Evolutionary conservation across 176 grass and related monocot species (phyloP), one percentile per base, ranked within the genome.

Genomic region (Eleusine indica): DNA sequence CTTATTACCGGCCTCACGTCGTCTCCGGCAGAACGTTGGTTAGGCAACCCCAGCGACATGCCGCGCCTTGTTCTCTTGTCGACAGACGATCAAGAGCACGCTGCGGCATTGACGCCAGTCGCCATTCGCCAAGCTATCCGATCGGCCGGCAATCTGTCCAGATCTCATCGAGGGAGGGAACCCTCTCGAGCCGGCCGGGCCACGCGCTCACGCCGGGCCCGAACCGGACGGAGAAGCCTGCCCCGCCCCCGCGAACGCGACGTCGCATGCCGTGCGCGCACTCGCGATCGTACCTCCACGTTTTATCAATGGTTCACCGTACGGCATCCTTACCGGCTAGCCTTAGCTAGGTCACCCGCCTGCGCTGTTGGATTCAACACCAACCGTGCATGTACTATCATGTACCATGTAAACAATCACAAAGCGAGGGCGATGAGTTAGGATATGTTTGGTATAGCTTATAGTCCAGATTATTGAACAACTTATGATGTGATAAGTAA

Each of bases 11-110:
- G 62, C 73, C 42, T 51, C 39, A 47, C 44, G 9, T 12, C 18
- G 18, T 6, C 49, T 25, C 81, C 51, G 70, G 76, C 76, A 89
- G 47, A 80, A 28, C 70, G 82, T 70, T 89, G 39, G 66, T 63
- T 80, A 52, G 30, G 40, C 61, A 30, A 17, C 17, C 25, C 19
- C 37, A 35, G 78, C 85, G 10, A 52, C 65, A 22, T 48, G 51
- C 78, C 68, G 61, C 41, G 61, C 41, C 41, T 4, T 69, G 68
- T 7, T 72, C 52, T 38, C 46, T 3, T 63, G 41, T 35, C 42
- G 25, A 57, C 18, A 25, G 10, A 8, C 3, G 5, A 21, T 57
- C 53, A 21, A 30, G 28, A 13, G 11, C 44, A 25, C 25, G 25
- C 25, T 25, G 25, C 25, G 25, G 25, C 25, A 25, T 25, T 25